Evolutionary conservation across 345 rosid genomes (phyloP).

Genomic region (Citrus maxima): DNA sequence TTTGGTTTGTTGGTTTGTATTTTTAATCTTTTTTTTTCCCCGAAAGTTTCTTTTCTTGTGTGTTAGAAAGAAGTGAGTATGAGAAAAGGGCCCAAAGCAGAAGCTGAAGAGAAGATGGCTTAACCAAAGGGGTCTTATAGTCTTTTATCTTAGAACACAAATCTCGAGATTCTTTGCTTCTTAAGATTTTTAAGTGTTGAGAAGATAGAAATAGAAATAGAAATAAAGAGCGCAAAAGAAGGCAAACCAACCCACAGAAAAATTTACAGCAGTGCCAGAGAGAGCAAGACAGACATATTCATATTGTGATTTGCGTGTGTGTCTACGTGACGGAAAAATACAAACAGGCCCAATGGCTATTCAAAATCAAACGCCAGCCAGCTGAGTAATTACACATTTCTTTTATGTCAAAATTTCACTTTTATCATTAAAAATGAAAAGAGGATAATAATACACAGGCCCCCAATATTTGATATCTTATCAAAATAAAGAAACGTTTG

Average conservation of each 20-base stretch:
- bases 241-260: constrained; percentile 6
- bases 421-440: not conserved
- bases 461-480: no score
- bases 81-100: not conserved
- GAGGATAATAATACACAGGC: no score
- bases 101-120: not conserved
- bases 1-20: not conserved
- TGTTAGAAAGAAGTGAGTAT: not conserved
- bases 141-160: constrained; percentile 39
- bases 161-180: constrained; percentile 44
- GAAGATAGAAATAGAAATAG: not conserved
- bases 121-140: constrained; percentile 14
- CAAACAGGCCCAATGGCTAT: constrained; percentile 10
- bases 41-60: not conserved
- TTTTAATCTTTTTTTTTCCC: not conserved
- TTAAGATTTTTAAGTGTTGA: no score
- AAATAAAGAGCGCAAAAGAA: constrained; percentile 3
- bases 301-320: no score
- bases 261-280: not conserved
- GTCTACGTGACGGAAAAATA: constrained; percentile 6
- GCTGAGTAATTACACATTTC: not conserved
- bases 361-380: constrained; percentile 18
- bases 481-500: no score
- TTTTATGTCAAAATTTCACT: no score
- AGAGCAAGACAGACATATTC: not conserved